These are phyloP conservation scores for Phytophthora boehmeriae DNA, from an alignment of 352 stramenopile genomes.

Conservation along the genomic window DNA sequence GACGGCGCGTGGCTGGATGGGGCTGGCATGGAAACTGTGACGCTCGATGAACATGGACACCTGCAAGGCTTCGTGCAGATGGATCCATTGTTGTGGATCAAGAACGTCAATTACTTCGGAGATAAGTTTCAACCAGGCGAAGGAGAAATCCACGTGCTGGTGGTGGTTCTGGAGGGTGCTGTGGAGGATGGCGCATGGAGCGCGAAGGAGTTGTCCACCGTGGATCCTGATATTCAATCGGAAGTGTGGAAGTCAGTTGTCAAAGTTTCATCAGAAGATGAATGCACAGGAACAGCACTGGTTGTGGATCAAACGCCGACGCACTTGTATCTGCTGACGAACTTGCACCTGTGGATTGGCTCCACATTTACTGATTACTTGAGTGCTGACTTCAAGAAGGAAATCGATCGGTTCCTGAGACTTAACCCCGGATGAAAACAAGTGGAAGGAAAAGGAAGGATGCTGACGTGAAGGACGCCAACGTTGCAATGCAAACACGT, in stretches of 20 bases:
- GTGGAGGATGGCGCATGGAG: not conserved
- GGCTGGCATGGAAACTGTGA: not conserved
- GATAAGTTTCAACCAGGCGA: too few relatives aligned
- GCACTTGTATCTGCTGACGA: constrained; percentile 8
- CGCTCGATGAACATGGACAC: constrained; percentile 9
- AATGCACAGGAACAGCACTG: constrained; percentile 2
- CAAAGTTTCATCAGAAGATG: constrained; percentile 12
- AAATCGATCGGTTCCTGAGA: constrained; percentile 34
- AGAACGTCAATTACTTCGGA: too few relatives aligned
- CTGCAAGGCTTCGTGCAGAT: too few relatives aligned
- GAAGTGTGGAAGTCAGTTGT: constrained; percentile 27
- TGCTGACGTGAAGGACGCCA: not conserved
- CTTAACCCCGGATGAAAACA: constrained; percentile 25
- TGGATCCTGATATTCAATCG: constrained; percentile 30
- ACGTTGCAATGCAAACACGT: constrained; percentile 10
- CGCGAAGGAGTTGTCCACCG: constrained; percentile 23
- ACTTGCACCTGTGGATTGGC: constrained; percentile 1
- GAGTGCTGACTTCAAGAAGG: constrained; percentile 17
- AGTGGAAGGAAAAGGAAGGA: constrained; percentile 21
- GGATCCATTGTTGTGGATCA: too few relatives aligned
- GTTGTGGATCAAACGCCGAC: constrained; percentile 6
- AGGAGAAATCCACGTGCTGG: too few relatives aligned
- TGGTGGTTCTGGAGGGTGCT: too few relatives aligned
- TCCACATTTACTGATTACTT: not conserved
- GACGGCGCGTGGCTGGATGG: too few relatives aligned